Base-by-base conservation (phyloP, 176 grass and related monocot species). In the Saccharum spontaneum region DNA sequence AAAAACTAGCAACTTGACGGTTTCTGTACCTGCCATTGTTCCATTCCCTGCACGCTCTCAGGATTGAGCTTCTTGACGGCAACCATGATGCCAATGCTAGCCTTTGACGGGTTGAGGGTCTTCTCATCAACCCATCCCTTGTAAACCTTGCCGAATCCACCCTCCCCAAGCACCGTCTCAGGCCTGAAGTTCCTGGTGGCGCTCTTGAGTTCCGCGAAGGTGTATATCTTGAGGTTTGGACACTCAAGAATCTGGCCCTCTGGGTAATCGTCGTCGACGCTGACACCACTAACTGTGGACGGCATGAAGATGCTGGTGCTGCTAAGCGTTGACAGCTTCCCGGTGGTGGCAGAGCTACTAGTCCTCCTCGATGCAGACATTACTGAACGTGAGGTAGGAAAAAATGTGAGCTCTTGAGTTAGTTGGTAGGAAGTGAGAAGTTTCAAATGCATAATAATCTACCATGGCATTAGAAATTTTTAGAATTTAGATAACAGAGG, bases 61-160 rank as follows among this genome's bases (percentile, higher is more conserved):
- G 89, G 90, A 67, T 98, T 98, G 61, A 98, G 92, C 69, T 95
- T 98, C 87, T 98, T 98, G 73, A 98, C 82, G 0, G 95, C 95
- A 59, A 98, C 89, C 15, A 95, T 69, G 44, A 84, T 76, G 48
- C 92, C 85, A 7, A 62, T 13, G 24, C 72, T 82, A 7, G 75
- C 75, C 46, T 73, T 94, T 12, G 90, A 44, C 2, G 92, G 92
- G 77, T 97, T 97, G 34, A 92, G 36, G 4, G 88, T 93, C 81
- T 91, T 93, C 71, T 96, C 91, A 34, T 98, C 95, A 11, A 95
- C 73, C 92, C 90, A 93, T 59, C 95, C 95, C 87, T 98, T 98
- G 87, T 95, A 93, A 16, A 98, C 95, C 72, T 76, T 98, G 39
- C 95, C 95, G 65, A 98, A 98, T 3, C 95, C 95, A 1, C 93